A percentile compares a stretch with the other conserved stretches of the same genome.
Conservation (phyloP, 2,329 filamentous ascomycete genomes). For the Paecilomyces dactylethromorphus region DNA sequence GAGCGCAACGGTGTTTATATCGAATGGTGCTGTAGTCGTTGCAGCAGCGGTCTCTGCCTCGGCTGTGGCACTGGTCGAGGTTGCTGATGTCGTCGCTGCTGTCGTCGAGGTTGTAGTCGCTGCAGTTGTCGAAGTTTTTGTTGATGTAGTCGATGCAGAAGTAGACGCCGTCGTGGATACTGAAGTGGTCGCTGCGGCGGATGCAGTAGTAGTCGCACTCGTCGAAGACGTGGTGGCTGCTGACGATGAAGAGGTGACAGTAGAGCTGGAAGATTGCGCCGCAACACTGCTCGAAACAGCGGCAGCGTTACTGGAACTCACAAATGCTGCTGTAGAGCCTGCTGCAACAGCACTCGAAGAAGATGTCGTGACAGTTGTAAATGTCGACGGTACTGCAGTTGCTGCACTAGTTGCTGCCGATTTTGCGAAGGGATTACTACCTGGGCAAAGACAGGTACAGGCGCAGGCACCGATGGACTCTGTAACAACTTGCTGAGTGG, state of each 20-base stretch:
- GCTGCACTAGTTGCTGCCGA: neutral
- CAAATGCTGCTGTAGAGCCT: neutral
- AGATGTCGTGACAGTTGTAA: neutral
- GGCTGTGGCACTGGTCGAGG: neutral
- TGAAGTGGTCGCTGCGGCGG: neutral
- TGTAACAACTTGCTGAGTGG: neutral
- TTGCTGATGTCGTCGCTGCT: neutral
- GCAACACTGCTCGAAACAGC: neutral
- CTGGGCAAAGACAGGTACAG: neutral
- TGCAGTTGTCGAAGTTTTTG: neutral
- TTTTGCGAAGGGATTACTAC: neutral
- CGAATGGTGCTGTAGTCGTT: neutral
- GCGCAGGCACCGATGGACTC: neutral
- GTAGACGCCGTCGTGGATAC: neutral
- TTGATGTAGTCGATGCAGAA: neutral
- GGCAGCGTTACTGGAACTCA: neutral
- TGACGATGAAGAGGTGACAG: neutral
- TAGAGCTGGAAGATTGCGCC: neutral
- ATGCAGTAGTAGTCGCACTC: neutral
- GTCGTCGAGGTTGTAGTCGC: neutral
- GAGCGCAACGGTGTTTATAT: slow-evolving; percentile 5
- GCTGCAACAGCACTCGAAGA: neutral
- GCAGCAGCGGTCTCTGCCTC: neutral
- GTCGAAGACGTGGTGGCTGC: neutral
- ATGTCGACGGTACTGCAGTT: neutral